These are phyloP conservation scores for Mucuna pruriens DNA, from an alignment of 306 rosid genomes.

Conservation along the genomic window DNA sequence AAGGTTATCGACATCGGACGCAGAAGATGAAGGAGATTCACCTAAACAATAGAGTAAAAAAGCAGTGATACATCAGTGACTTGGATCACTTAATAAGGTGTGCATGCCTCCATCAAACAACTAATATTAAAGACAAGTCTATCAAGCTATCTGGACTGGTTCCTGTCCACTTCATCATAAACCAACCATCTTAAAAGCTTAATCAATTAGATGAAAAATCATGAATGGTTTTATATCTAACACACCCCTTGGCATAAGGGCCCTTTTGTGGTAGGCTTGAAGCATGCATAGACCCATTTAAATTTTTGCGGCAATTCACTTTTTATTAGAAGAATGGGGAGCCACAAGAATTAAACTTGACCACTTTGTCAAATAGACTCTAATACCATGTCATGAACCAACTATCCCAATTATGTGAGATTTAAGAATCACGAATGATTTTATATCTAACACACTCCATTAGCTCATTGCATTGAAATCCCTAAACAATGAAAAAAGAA, in stretches of 20 bases:
- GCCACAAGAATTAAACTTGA: neutral
- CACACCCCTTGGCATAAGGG: neutral
- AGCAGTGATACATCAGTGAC: conserved; percentile 20
- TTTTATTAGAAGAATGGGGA: neutral
- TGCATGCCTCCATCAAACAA: neutral
- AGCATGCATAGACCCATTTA: neutral
- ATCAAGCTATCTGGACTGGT: neutral
- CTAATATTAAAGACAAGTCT: neutral
- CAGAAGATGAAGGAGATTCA: conserved; percentile 82
- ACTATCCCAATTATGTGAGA: neutral
- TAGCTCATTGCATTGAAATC: conserved; percentile 16
- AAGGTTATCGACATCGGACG: conserved; percentile 77
- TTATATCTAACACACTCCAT: conserved; percentile 17
- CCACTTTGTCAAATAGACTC: neutral
- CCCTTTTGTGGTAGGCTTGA: neutral
- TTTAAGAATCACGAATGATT: neutral
- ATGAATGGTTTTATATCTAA: conserved; percentile 10
- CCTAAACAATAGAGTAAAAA: conserved; percentile 50
- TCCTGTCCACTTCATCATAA: neutral
- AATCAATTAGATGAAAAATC: neutral
- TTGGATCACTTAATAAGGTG: conserved; percentile 15
- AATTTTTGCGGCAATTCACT: neutral
- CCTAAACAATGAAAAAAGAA: neutral
- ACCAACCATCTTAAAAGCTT: neutral
- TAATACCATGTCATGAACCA: neutral